Conservation (phyloP, 2,329 filamentous ascomycete genomes). For the Achaetomium macrosporum region DNA sequence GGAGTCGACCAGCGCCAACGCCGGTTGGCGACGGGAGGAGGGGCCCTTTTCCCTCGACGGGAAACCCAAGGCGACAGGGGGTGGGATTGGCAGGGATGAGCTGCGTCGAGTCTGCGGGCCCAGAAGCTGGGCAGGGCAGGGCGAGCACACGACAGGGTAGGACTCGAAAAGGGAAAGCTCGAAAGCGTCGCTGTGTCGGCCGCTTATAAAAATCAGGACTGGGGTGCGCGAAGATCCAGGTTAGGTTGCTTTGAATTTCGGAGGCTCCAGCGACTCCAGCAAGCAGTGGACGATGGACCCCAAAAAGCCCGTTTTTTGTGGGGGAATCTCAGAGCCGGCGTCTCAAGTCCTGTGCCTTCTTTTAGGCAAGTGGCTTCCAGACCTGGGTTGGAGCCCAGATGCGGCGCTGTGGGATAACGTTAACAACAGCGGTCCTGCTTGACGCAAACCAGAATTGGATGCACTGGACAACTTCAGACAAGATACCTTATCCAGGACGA, state of each 20-base stretch:
- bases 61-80: background rate
- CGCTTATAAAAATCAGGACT: background rate
- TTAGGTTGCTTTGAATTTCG: background rate
- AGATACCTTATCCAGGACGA: too few relatives aligned
- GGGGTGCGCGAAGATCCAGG: background rate
- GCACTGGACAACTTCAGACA: too few relatives aligned
- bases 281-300: background rate
- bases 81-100: conserved; percentile 2
- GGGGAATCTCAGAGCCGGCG: background rate
- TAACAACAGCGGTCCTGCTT: too few relatives aligned
- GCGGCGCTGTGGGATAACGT: background rate
- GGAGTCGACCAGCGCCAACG: background rate
- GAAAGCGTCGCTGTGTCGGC: background rate
- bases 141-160: conserved; percentile 9
- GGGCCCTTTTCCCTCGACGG: conserved; percentile 5
- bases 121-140: background rate
- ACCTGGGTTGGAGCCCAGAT: background rate
- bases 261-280: background rate
- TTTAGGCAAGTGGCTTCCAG: background rate
- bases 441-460: too few relatives aligned
- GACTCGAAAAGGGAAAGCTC: background rate
- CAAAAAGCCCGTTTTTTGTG: background rate
- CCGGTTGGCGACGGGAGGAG: background rate
- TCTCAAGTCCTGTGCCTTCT: background rate
- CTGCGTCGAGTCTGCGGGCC: background rate